A percentile compares a stretch with the other conserved stretches of the same genome.
phyloP scores from a whole-genome alignment of 2,329 filamentous ascomycete species.

The Colletotrichum spaethianum region DNA sequence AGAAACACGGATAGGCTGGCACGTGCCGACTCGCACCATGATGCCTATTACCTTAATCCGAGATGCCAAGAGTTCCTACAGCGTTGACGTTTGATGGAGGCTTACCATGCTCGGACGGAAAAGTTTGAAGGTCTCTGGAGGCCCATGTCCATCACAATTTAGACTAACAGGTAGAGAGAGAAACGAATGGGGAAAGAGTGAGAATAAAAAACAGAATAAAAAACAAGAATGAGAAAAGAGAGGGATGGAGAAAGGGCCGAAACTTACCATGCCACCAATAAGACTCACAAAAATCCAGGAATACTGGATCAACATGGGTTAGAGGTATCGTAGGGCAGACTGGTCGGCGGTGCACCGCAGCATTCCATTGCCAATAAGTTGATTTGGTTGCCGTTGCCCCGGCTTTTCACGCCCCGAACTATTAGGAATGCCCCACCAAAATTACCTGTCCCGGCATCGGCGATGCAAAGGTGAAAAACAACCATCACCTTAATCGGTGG shows the following conservation, averaged over 20 bases:
- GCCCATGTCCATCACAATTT: not conserved
- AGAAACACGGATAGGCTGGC: not conserved
- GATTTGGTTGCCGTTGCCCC: slow-evolving; percentile 9
- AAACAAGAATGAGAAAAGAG: not conserved
- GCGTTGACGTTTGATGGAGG: not conserved
- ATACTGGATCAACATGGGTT: not conserved
- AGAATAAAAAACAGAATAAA: not conserved
- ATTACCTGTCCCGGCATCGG: slow-evolving; percentile 32
- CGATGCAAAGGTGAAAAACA: slow-evolving; percentile 23
- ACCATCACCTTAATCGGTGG: slow-evolving; percentile 31
- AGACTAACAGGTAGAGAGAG: too few species aligned
- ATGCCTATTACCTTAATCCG: not conserved
- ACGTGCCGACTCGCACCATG: not conserved
- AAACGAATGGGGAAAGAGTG: too few species aligned
- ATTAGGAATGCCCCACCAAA: slow-evolving; percentile 20
- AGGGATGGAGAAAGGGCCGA: not conserved
- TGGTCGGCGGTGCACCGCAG: not conserved
- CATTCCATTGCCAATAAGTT: slow-evolving; percentile 1
- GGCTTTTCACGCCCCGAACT: slow-evolving; percentile 5
- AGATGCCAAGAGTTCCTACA: not conserved
- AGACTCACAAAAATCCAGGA: not conserved
- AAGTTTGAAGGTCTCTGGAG: not conserved
- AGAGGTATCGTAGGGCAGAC: not conserved
- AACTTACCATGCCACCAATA: not conserved
- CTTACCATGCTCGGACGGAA: not conserved